Conservation (phyloP, 139 green algal genomes). For the Limnomonas spitsbergensis region DNA sequence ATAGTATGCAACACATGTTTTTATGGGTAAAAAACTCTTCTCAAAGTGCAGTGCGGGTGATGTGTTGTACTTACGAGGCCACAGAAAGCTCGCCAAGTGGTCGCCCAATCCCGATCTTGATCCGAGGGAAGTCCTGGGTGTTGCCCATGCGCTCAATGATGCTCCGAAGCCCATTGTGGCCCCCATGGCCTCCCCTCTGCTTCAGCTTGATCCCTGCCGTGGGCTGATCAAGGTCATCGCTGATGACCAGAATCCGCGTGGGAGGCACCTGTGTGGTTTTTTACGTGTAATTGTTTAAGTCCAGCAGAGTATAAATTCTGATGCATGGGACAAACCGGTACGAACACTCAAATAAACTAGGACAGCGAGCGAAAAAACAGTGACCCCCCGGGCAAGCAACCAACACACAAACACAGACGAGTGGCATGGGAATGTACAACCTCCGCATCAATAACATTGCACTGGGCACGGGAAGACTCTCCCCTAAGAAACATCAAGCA, state of each 20-base stretch:
- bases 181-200: constrained; percentile 80
- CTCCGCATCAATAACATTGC: too few species aligned
- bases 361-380: too few species aligned
- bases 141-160: constrained; percentile 71
- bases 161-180: constrained; percentile 91
- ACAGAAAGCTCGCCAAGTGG: constrained; percentile 39
- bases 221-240: constrained; percentile 78
- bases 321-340: too few species aligned
- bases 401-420: neutral
- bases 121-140: constrained; percentile 36
- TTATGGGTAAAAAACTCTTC: too few species aligned
- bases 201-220: constrained; percentile 45
- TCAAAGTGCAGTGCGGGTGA: too few species aligned
- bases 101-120: constrained; percentile 72
- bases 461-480: too few species aligned
- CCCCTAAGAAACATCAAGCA: too few species aligned
- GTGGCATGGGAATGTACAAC: neutral
- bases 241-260: constrained; percentile 64
- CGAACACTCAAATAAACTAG: too few species aligned
- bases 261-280: constrained; percentile 20
- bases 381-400: neutral
- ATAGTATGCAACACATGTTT: too few species aligned
- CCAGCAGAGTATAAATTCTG: neutral
- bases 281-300: too few species aligned
- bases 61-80: neutral